Conservation (phyloP, 2,329 filamentous ascomycete species). For the Bipolaris bicolor region DNA sequence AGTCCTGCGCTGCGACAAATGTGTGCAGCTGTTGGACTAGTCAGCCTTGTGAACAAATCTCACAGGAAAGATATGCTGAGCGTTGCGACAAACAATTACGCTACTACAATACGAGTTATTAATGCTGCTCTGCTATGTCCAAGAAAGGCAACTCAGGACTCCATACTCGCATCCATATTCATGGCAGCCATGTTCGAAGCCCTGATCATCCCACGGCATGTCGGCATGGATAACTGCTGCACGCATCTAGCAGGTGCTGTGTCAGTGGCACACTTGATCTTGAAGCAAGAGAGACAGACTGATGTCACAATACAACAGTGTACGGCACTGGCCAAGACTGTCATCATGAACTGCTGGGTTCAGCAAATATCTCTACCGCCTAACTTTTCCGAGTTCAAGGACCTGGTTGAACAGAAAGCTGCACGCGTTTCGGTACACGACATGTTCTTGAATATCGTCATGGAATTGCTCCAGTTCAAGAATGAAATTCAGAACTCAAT, state of each 20-base stretch:
- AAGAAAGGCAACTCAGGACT: slow-evolving; percentile 20
- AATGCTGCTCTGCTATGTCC: slow-evolving; percentile 27
- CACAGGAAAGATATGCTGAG: slow-evolving; percentile 22
- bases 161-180: slow-evolving; percentile 34
- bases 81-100: slow-evolving; percentile 28
- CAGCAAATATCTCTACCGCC: slow-evolving; percentile 28
- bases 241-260: slow-evolving; percentile 40
- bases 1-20: slow-evolving; percentile 24
- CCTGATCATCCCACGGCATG: slow-evolving; percentile 23
- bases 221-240: slow-evolving; percentile 29
- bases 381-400: slow-evolving; percentile 22
- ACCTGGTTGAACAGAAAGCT: slow-evolving; percentile 14
- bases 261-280: slow-evolving; percentile 28
- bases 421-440: slow-evolving; percentile 18
- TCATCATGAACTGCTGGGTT: slow-evolving; percentile 37
- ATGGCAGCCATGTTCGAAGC: slow-evolving; percentile 39
- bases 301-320: slow-evolving; percentile 22
- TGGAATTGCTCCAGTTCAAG: slow-evolving; percentile 25
- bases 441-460: slow-evolving; percentile 27
- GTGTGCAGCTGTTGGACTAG: slow-evolving; percentile 34
- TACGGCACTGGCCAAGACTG: slow-evolving; percentile 26
- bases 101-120: slow-evolving; percentile 30
- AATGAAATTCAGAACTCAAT: slow-evolving; percentile 10
- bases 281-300: slow-evolving; percentile 23
- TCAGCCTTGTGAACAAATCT: slow-evolving; percentile 29